These are phyloP conservation scores for Arachis hypogaea DNA, from an alignment of 306 rosid species.

Conservation along the genomic window DNA sequence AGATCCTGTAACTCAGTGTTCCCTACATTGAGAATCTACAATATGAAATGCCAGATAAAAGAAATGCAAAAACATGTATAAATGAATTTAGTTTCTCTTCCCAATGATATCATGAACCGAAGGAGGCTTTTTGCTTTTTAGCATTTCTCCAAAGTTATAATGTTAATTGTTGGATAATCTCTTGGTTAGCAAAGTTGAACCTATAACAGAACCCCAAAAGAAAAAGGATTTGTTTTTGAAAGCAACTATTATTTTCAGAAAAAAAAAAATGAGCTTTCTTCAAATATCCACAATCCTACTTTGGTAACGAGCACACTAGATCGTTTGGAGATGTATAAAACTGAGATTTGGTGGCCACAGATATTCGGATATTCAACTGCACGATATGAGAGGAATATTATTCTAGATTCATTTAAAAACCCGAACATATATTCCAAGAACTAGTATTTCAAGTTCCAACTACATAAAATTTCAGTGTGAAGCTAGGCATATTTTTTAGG, in stretches of 20 bases:
- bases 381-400: not conserved
- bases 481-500: constrained; percentile 34
- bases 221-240: not conserved
- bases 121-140: no score
- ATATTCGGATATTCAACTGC: not conserved
- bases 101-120: not conserved
- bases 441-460: not conserved
- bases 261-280: not conserved
- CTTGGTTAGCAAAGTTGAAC: not conserved
- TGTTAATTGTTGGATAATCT: not conserved
- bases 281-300: not conserved
- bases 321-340: not conserved
- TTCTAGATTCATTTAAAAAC: not conserved
- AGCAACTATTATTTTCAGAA: not conserved
- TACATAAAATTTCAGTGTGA: constrained; percentile 18
- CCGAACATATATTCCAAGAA: constrained; percentile 1
- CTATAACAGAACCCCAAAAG: not conserved
- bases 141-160: not conserved
- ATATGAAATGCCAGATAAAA: not conserved
- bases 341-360: not conserved
- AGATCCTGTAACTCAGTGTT: not conserved
- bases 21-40: not conserved
- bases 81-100: not conserved
- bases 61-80: not conserved
- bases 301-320: not conserved